Evolutionary conservation across 495 filamentous ascomycete genomes (phyloP).

Genomic region (Pyrenopolyporus hunteri): DNA sequence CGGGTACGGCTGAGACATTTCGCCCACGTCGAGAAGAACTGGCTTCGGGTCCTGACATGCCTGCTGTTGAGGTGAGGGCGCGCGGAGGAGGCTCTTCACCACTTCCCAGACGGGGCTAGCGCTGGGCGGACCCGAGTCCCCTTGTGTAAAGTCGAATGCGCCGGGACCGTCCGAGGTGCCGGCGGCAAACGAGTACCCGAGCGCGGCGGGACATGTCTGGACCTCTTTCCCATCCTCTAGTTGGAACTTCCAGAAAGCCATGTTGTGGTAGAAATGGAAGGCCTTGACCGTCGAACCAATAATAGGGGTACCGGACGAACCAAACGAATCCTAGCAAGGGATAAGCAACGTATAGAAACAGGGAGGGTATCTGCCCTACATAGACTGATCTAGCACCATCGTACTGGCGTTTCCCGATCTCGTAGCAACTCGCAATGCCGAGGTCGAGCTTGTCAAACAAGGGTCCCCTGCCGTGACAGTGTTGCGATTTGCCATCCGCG

Average conservation of each 20-base stretch:
- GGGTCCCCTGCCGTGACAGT: slow-evolving; percentile 83
- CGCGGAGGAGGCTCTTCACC: slow-evolving; percentile 73
- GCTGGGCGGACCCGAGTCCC: slow-evolving; percentile 69
- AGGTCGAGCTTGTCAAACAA: slow-evolving; percentile 72
- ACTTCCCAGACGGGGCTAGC: slow-evolving; percentile 80
- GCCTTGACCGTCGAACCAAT: slow-evolving; percentile 60
- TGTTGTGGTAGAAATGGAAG: slow-evolving; percentile 74
- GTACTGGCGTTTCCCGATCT: slow-evolving; percentile 74
- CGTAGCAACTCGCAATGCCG: slow-evolving; percentile 74
- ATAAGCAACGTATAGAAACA: slow-evolving; percentile 17
- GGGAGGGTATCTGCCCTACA: slow-evolving; percentile 42
- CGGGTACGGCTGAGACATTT: slow-evolving; percentile 74
- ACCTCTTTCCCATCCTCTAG: slow-evolving; percentile 76
- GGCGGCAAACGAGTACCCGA: slow-evolving; percentile 93
- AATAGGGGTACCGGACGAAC: slow-evolving; percentile 53
- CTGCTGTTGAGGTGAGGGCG: slow-evolving; percentile 72
- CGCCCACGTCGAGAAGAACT: slow-evolving; percentile 87
- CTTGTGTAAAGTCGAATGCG: slow-evolving; percentile 92
- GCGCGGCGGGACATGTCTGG: slow-evolving; percentile 83
- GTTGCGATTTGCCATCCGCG: slow-evolving; percentile 67
- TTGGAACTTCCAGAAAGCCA: slow-evolving; percentile 64
- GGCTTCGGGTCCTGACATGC: slow-evolving; percentile 86
- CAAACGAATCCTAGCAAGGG: slow-evolving; percentile 42
- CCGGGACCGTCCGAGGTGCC: slow-evolving; percentile 94
- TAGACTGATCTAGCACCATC: slow-evolving; percentile 67